A percentile compares a stretch with the other conserved stretches of the same genome.
Conservation (phyloP, 177 flowering plant genomes). For the Vitis hybrid region DNA sequence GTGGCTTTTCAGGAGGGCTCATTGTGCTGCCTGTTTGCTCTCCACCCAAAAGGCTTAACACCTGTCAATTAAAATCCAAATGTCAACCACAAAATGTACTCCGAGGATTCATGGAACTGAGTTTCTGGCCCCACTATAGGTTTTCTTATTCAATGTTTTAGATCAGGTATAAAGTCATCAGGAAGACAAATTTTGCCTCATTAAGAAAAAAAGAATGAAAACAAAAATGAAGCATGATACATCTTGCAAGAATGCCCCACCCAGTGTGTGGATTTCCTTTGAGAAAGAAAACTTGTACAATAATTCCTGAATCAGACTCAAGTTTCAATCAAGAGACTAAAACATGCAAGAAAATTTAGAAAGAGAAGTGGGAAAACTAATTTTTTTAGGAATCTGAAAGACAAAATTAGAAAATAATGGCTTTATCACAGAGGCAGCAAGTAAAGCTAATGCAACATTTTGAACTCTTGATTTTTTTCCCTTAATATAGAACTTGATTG, state of each 20-base stretch:
- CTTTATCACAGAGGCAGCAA: background rate
- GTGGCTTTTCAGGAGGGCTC: conserved; percentile 32
- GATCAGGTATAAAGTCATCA: background rate
- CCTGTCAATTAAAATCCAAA: conserved; percentile 38
- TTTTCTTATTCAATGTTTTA: background rate
- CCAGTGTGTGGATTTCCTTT: background rate
- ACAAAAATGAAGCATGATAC: background rate
- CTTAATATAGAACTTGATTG: too few relatives aligned
- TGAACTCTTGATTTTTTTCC: background rate
- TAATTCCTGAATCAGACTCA: background rate
- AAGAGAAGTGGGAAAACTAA: background rate
- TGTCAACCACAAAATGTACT: background rate
- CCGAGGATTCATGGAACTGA: background rate
- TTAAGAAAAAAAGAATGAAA: background rate
- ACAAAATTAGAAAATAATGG: too few relatives aligned
- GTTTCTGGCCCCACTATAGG: background rate
- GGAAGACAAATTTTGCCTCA: too few relatives aligned
- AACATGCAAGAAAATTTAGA: background rate
- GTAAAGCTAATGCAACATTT: too few relatives aligned
- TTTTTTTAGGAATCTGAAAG: too few relatives aligned
- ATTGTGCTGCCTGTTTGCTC: conserved; percentile 25
- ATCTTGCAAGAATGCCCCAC: background rate
- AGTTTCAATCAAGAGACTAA: background rate
- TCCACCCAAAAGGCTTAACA: conserved; percentile 63
- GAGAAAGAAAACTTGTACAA: background rate